These are phyloP conservation scores for Capsella rubella DNA, from an alignment of 441 rosid genomes.

Conservation along the genomic window DNA sequence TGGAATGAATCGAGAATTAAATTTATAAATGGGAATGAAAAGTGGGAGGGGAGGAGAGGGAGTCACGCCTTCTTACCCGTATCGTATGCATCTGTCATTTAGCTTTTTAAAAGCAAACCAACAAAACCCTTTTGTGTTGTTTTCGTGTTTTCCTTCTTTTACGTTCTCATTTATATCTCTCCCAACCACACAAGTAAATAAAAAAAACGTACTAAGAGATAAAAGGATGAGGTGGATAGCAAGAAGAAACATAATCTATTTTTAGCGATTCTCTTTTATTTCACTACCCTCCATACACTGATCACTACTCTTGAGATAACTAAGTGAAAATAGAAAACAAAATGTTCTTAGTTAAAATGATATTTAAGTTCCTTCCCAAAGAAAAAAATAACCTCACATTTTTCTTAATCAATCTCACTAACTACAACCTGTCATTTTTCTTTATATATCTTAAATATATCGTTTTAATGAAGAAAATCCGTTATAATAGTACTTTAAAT, in stretches of 20 bases:
- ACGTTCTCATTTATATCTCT: slow-evolving; percentile 29
- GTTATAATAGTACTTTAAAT: too few species aligned
- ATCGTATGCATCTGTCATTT: slow-evolving; percentile 37
- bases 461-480: too few species aligned
- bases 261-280: slow-evolving; percentile 3
- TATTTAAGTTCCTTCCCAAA: not conserved
- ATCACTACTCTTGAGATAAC: not conserved
- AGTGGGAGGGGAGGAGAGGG: slow-evolving; percentile 39
- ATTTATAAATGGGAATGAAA: slow-evolving; percentile 7
- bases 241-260: slow-evolving; percentile 7
- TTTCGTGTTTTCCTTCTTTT: slow-evolving; percentile 44
- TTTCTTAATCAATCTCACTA: too few species aligned
- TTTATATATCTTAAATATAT: too few species aligned
- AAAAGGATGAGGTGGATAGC: slow-evolving; percentile 24
- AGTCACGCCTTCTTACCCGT: slow-evolving; percentile 48
- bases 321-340: not conserved
- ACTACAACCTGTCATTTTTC: too few species aligned
- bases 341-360: slow-evolving; percentile 1
- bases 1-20: slow-evolving; percentile 7
- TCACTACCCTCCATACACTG: not conserved
- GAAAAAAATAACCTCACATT: too few species aligned
- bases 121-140: slow-evolving; percentile 38
- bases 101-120: slow-evolving; percentile 39
- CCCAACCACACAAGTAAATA: slow-evolving; percentile 34
- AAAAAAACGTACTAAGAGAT: slow-evolving; percentile 9